Base-by-base conservation (phyloP, 306 rosid genomes). In the Dicorynia guianensis region DNA sequence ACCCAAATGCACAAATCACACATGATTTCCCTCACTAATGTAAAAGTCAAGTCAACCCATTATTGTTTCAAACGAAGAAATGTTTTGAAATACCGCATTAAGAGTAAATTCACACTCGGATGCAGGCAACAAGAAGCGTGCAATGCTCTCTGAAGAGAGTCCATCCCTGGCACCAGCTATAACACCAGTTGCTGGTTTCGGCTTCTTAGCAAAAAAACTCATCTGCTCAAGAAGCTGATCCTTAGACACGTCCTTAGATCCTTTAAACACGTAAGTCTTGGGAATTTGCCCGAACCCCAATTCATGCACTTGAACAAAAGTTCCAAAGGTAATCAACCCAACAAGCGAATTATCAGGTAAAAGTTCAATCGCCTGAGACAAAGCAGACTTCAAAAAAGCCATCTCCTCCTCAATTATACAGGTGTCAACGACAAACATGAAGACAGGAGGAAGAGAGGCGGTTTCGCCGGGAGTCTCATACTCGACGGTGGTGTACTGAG, bases 161-260 rank as follows among this genome's bases (percentile, higher is more conserved):
- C 99, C 99, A 7, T 95, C 99, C 62, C 99, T 70, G 0, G 91
- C 91, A 14, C 99, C 98, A 0, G 99, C 99, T 25, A 95, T 81
- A 14, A 95, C 97, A 4, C 99, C 99, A 7, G 84, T 78, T 0
- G 81, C 10, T 4, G 99, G 99, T 65, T 80, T 89, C 0, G 97
- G 93, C 84, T 89, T 95, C 85, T 85, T 87, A 0, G 78, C 77
- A 14, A 95, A 95, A 76, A 95, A 95, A 38, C 75, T 88, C 98
- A 95, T 83, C 84, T 87, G 95, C 78, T 95, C 99, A 33, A 95
- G 90, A 17, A 95, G 80, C 84, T 90, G 97, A 1, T 95, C 98
- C 86, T 87, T 92, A 20, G 85, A 67, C 63, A 92, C 79, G 11
- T 95, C 97, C 87, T 87, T 90, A 6, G 93, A 82, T 25, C 99